These are phyloP conservation scores for Pyrenochaeta sp. DNA, from an alignment of 2,329 filamentous ascomycete species.

Conservation along the genomic window DNA sequence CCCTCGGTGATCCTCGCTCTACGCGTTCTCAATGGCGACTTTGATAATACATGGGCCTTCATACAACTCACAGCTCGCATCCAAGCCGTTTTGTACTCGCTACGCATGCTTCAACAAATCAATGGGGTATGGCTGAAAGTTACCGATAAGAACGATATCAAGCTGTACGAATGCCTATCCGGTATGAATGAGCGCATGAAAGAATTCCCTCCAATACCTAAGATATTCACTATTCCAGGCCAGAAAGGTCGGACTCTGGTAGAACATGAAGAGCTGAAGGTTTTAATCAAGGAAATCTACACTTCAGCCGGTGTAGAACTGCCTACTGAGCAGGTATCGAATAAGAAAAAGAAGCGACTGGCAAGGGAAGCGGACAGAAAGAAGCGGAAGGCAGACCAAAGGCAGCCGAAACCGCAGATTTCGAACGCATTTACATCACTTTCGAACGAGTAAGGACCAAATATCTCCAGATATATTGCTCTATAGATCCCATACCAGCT, in stretches of 20 bases:
- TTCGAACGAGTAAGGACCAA: not conserved
- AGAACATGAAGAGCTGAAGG: slow-evolving; percentile 24
- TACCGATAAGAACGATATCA: not conserved
- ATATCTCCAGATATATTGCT: not conserved
- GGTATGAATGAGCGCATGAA: slow-evolving; percentile 27
- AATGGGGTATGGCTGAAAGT: slow-evolving; percentile 31
- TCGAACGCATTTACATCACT: slow-evolving; percentile 5
- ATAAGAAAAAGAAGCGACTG: slow-evolving; percentile 36
- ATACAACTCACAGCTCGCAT: slow-evolving; percentile 52
- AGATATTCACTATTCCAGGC: slow-evolving; percentile 37
- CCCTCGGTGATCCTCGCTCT: slow-evolving; percentile 24
- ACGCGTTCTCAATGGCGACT: slow-evolving; percentile 38
- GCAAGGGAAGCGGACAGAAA: slow-evolving; percentile 39
- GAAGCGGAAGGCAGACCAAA: slow-evolving; percentile 29
- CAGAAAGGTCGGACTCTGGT: slow-evolving; percentile 22
- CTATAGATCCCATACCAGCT: not conserved
- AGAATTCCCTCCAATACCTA: slow-evolving; percentile 32
- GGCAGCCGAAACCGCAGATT: slow-evolving; percentile 7
- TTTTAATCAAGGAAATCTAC: slow-evolving; percentile 40
- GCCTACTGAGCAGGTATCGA: slow-evolving; percentile 22
- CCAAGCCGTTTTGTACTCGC: slow-evolving; percentile 54
- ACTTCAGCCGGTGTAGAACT: slow-evolving; percentile 31
- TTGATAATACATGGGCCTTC: slow-evolving; percentile 48
- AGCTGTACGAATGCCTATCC: slow-evolving; percentile 1
- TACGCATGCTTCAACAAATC: slow-evolving; percentile 54